These are phyloP conservation scores for Crucihimalaya himalaica DNA, from an alignment of 345 rosid genomes.

Conservation along the genomic window DNA sequence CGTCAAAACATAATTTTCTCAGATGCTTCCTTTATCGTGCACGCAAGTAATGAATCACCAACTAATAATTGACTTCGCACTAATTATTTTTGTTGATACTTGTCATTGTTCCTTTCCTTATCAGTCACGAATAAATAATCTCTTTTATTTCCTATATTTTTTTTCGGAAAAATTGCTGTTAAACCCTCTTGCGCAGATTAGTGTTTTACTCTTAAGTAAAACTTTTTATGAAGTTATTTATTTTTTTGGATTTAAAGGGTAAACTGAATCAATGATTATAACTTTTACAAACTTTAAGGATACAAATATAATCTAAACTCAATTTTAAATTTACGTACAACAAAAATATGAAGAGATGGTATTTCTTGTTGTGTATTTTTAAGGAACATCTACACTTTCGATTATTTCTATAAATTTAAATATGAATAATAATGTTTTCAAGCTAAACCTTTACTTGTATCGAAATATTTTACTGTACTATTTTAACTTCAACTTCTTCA, in stretches of 20 bases:
- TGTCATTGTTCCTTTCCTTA: constrained; percentile 9
- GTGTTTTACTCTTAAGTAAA: neutral
- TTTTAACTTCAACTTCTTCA: neutral
- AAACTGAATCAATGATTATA: neutral
- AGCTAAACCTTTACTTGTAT: neutral
- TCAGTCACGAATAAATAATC: constrained; percentile 1
- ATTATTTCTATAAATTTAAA: neutral
- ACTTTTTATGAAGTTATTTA: neutral
- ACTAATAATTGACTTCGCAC: constrained; percentile 47
- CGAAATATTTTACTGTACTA: neutral
- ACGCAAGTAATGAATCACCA: constrained; percentile 45
- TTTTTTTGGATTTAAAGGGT: neutral
- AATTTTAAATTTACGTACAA: no score
- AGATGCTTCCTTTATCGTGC: constrained; percentile 39
- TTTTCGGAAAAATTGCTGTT: neutral
- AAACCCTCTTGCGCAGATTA: neutral
- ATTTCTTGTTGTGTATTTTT: no score
- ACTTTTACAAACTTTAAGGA: neutral
- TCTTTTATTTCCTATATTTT: neutral
- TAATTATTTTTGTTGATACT: constrained; percentile 15
- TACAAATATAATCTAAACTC: no score
- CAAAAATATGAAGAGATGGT: no score
- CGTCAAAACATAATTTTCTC: constrained; percentile 9
- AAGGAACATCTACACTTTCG: neutral
- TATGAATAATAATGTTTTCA: neutral